Percentiles rank a stretch among this genome's conserved stretches.
These are phyloP conservation scores for Cladosporium colombiae DNA, from an alignment of 2,329 filamentous ascomycete genomes.

Conservation along the genomic window DNA sequence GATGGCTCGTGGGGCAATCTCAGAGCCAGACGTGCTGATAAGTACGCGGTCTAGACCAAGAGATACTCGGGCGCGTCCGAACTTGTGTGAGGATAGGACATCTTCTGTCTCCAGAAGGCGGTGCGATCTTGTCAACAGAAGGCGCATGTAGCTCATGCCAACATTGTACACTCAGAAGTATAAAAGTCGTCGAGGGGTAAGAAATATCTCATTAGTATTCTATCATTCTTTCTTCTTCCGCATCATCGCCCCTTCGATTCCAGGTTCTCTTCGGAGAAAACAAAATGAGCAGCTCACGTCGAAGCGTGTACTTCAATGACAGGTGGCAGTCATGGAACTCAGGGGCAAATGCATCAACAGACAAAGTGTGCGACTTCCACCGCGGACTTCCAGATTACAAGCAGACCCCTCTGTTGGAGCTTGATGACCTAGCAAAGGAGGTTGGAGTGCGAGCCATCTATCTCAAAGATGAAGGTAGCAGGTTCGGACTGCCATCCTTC, in stretches of 20 bases:
- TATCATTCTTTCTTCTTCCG: not conserved
- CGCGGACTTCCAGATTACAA: slow-evolving; percentile 56
- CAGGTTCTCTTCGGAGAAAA: not conserved
- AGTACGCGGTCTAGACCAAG: not conserved
- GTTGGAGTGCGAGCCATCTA: slow-evolving; percentile 59
- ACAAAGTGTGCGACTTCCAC: slow-evolving; percentile 51
- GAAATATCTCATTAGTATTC: not conserved
- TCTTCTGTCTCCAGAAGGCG: not conserved
- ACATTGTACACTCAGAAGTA: not conserved
- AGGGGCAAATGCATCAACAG: not conserved
- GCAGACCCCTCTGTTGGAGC: slow-evolving; percentile 54
- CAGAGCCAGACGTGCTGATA: not conserved
- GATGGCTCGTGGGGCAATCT: not conserved
- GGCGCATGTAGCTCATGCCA: not conserved
- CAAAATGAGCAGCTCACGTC: slow-evolving; percentile 1
- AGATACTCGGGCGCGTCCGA: not conserved
- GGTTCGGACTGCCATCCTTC: slow-evolving; percentile 70
- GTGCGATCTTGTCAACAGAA: not conserved
- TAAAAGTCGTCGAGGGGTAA: not conserved
- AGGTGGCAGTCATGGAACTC: slow-evolving; percentile 13
- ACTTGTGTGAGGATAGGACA: not conserved
- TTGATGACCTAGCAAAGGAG: slow-evolving; percentile 57
- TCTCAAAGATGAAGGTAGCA: slow-evolving; percentile 68
- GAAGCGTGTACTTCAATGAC: slow-evolving; percentile 1
- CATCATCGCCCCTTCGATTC: not conserved